Base-by-base conservation (phyloP, 257 asterid genomes). In the Leonotis leonurus region DNA sequence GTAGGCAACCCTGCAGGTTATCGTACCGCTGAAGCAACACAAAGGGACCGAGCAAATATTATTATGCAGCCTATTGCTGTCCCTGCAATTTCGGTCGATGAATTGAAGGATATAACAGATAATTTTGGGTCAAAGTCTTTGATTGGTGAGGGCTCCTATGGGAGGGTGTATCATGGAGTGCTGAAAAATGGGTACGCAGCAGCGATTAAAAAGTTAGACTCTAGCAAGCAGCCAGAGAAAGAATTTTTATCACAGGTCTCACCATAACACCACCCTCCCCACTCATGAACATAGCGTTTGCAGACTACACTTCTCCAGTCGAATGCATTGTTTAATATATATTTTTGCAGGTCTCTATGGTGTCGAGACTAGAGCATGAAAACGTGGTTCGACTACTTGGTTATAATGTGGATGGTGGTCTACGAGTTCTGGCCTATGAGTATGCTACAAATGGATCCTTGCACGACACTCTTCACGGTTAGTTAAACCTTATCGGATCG, bases 91-190 rank as follows among this genome's bases (percentile, higher is more conserved):
- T 63, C 89, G 21, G 87, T 85, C 49, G 94, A 88, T 59, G 94
- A 85, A 65, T 69, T 85, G 16, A 87, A 76, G 80, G 87, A 82
- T 63, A 68, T 85, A 16, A 87, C 94, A 0, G 83, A 79, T 70
- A 85, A 85, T 72, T 88, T 88, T 74, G 86, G 94, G 51, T 14
- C 82, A 33, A 78, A 77, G 53, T 73, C 81, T 52, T 79, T 87
- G 72, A 81, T 87, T 52, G 95, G 95, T 8, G 90, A 85, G 70
- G 95, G 95, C n/a, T 87, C 94, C 1, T 87, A 87, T 49, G 95
- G 95, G 30, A 78, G 88, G 76, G 95, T 87, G 43, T 80, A 82
- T 69, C 75, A 79, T 21, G 96, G 96, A 56, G 71, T 83, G 40
- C 16, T 88, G 69, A 76, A 68, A 69, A 79, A 32, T 73, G 94